Conservation (phyloP, 2,329 filamentous ascomycete species). For the Cordyceps militaris region DNA sequence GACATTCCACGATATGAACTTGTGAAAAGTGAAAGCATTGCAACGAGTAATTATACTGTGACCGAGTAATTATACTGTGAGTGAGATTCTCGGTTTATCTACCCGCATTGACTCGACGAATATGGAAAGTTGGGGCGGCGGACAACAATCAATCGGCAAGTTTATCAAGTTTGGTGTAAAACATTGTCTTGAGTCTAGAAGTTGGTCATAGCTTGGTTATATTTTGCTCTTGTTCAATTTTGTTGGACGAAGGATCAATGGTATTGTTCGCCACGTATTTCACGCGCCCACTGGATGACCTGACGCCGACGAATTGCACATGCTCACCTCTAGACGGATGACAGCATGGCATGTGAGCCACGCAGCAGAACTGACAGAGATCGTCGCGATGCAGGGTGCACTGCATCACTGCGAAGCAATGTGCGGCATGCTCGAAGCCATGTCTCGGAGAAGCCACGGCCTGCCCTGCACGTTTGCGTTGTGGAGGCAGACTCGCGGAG, state of each 20-base stretch:
- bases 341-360: not conserved
- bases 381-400: not conserved
- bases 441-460: not conserved
- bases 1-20: too few relatives aligned
- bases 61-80: too few relatives aligned
- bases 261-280: too few relatives aligned
- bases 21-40: too few relatives aligned
- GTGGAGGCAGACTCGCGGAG: too few relatives aligned
- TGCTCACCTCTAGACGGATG: not conserved
- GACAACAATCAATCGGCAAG: not conserved
- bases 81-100: not conserved
- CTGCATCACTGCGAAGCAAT: not conserved
- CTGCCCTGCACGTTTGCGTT: too few relatives aligned
- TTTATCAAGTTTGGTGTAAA: too few relatives aligned
- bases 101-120: not conserved
- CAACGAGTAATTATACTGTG: too few relatives aligned
- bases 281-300: not conserved
- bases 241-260: too few relatives aligned
- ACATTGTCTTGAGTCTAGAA: not conserved
- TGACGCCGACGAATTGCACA: not conserved
- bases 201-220: too few relatives aligned
- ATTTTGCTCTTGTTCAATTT: too few relatives aligned
- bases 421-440: not conserved
- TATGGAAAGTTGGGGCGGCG: not conserved
- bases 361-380: not conserved